Evolutionary conservation across 352 stramenopile genomes (phyloP).

Genomic region (Pythium utonaiense): DNA sequence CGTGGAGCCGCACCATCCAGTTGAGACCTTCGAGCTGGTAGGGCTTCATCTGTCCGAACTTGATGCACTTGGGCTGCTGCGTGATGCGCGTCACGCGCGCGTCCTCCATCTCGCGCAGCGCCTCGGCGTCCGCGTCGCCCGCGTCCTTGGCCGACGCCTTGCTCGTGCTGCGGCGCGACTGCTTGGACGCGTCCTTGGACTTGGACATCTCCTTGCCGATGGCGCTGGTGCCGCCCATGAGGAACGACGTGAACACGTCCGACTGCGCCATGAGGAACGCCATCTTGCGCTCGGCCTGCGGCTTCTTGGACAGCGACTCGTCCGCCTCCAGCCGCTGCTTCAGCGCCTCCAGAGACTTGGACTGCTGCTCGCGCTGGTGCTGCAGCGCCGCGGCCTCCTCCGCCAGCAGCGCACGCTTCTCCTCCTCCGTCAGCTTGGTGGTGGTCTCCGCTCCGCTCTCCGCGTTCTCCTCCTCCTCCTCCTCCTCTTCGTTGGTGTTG

Average conservation of each 20-base stretch:
- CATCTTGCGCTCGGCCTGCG: constrained; percentile 68
- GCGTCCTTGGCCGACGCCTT: constrained; percentile 54
- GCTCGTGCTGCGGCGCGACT: constrained; percentile 57
- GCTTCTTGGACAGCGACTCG: constrained; percentile 42
- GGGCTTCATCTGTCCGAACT: constrained; percentile 87
- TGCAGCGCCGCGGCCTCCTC: constrained; percentile 70
- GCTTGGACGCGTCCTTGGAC: constrained; percentile 24
- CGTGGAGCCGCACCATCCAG: constrained; percentile 94
- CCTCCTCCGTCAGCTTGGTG: constrained; percentile 42
- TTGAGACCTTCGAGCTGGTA: constrained; percentile 88
- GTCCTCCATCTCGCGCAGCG: constrained; percentile 75
- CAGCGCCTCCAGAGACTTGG: constrained; percentile 67
- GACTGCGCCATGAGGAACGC: constrained; percentile 87
- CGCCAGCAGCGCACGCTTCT: constrained; percentile 50
- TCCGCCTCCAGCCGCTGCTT: constrained; percentile 60
- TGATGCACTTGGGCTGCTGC: constrained; percentile 78
- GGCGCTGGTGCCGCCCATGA: constrained; percentile 79
- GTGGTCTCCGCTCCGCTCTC: constrained; percentile 21
- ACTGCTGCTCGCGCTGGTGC: constrained; percentile 77
- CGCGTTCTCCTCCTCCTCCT: constrained; percentile 22
- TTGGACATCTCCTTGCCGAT: constrained; percentile 78
- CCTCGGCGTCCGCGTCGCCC: constrained; percentile 66
- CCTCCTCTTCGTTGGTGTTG: constrained; percentile 11
- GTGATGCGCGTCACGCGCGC: constrained; percentile 77
- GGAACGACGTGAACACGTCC: constrained; percentile 85